Conservation (phyloP, 176 grass and related monocot genomes). For the Carex scoparia region DNA sequence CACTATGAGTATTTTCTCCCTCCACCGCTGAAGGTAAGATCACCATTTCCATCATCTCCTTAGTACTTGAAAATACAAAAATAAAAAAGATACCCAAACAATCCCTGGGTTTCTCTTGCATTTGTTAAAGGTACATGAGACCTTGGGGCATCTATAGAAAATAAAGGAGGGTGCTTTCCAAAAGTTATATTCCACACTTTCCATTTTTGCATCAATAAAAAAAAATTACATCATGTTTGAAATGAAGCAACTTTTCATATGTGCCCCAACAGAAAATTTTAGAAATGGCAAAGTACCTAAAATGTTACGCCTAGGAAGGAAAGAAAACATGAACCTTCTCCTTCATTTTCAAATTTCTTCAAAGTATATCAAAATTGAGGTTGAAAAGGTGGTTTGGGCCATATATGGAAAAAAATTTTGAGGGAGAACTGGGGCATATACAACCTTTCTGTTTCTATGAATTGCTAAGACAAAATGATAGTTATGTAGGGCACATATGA, state of each 20-base stretch:
- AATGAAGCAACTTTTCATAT: neutral
- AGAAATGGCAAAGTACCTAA: neutral
- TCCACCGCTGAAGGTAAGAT: neutral
- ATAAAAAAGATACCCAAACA: neutral
- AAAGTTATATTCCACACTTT: neutral
- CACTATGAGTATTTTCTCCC: neutral
- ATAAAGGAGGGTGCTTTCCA: neutral
- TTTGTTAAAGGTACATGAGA: neutral
- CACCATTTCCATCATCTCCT: neutral
- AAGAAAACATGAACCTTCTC: neutral
- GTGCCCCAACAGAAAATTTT: neutral
- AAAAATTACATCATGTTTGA: neutral
- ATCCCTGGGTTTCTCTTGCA: neutral
- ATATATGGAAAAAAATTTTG: neutral
- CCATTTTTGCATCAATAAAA: neutral
- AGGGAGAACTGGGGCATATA: neutral
- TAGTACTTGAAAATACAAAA: neutral
- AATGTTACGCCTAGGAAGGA: neutral
- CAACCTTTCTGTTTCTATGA: neutral
- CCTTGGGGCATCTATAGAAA: neutral
- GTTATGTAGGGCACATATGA: neutral
- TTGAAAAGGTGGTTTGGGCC: neutral
- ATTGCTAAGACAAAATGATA: neutral
- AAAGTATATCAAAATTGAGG: neutral
- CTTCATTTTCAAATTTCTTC: neutral